Percentiles rank a stretch among this genome's conserved stretches.
Conservation (phyloP, 805 yeast species). For the Yarrowia sp. region DNA sequence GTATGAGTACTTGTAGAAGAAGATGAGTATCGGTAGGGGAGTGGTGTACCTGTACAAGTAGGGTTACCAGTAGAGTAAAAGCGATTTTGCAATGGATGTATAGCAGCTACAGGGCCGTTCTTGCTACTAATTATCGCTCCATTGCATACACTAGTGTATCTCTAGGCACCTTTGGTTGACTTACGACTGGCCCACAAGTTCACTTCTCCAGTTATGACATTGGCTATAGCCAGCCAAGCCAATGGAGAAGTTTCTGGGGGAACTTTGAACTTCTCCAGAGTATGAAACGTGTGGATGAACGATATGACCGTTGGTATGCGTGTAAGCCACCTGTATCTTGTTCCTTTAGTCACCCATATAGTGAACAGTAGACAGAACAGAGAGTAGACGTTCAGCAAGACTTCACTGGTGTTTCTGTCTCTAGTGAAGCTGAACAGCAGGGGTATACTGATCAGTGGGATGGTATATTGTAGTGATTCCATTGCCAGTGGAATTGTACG, state of each 20-base stretch:
- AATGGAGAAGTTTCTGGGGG: conserved; percentile 14
- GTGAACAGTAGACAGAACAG: conserved; percentile 2
- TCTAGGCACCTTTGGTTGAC: neutral
- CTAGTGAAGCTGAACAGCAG: neutral
- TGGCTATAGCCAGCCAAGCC: conserved; percentile 3
- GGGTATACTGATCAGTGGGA: neutral
- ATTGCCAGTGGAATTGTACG: too few species aligned
- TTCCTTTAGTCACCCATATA: conserved; percentile 4
- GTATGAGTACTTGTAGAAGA: neutral
- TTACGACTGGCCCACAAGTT: neutral
- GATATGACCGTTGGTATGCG: conserved; percentile 7
- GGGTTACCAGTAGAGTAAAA: too few species aligned
- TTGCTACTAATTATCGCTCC: too few species aligned
- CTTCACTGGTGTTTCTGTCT: neutral
- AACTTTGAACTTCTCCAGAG: conserved; percentile 11
- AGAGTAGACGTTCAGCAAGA: conserved; percentile 21
- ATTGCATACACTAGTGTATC: too few species aligned
- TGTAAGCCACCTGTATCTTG: conserved; percentile 1
- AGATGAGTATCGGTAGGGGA: too few species aligned
- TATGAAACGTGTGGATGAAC: conserved; percentile 21
- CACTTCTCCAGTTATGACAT: neutral
- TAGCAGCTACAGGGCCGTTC: too few species aligned
- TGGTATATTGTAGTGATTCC: neutral
- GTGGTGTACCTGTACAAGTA: too few species aligned
- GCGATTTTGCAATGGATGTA: too few species aligned